Evolutionary conservation across 1,284 basidiomycete species (phyloP), one percentile per base, ranked within the genome.

Genomic region (Salmacisia buchloeana): DNA sequence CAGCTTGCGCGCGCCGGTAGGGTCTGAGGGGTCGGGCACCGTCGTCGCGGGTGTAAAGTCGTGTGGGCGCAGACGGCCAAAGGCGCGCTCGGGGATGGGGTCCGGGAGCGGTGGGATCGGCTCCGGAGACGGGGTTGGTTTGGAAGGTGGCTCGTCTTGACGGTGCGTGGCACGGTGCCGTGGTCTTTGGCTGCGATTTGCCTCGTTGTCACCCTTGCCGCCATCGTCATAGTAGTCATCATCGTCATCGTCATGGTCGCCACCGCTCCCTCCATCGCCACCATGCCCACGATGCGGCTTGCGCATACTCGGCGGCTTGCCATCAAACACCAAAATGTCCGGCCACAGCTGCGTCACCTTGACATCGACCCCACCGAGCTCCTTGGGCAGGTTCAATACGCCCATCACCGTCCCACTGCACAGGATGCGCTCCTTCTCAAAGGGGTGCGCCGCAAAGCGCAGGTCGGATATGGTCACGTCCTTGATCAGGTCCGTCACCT

Each of bases 291-390:
- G 38, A 31, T 61, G 25, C 36, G 38, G 59, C 36, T 66, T 41
- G 13, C 67, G 60, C 69, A 76, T 73, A 59, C 69, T 69, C 2
- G 74, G 74, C 27, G 74, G 74, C 57, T 72, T 68, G 12, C 74
- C 74, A 34, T 76, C 69, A 39, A 66, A 76, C 12, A 76, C 70
- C 29, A 76, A 61, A 38, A 76, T 74, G 52, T 76, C 74, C 0
- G 74, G 74, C 74, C 74, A 76, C 46, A 76, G 61, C 60, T 73
- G 64, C 27, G 71, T 73, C 59, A 76, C 71, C 64, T 75, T 60
- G 45, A 76, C 69, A 61, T 76, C 73, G 29, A 76, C 68, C 23
- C 67, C 69, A 52, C 68, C 69, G 12, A 76, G 66, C 66, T 76
- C 66, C 39, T 67, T 73, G 13, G 74, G 74, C 62, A 76, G 62